A percentile compares a stretch with the other conserved stretches of the same genome.
phyloP scores from a whole-genome alignment of 768 basidiomycete genomes.

The Mycena metata region DNA sequence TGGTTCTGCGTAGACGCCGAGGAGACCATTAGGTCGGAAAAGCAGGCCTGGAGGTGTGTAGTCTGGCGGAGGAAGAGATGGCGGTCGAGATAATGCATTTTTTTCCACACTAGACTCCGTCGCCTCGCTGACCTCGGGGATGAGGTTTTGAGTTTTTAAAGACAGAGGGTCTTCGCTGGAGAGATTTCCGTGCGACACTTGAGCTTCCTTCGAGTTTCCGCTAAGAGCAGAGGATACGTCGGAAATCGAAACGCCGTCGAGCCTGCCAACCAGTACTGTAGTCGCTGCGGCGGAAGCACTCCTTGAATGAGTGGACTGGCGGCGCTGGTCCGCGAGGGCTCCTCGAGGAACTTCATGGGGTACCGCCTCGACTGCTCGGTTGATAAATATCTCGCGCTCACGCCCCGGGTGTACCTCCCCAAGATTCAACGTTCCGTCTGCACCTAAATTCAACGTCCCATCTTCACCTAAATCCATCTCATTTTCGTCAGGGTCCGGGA shows the following conservation, averaged over 20 bases:
- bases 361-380: no score
- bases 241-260: no score
- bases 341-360: background rate
- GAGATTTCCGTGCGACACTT: background rate
- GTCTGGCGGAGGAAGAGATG: background rate
- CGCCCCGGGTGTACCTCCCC: background rate
- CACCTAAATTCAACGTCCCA: background rate
- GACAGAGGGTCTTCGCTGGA: background rate
- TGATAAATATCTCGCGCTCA: background rate
- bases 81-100: background rate
- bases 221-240: no score
- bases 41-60: background rate
- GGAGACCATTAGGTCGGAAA: slow-evolving; percentile 12
- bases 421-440: background rate
- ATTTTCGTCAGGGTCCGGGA: background rate
- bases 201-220: no score
- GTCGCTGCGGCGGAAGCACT: background rate
- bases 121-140: background rate
- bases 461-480: slow-evolving; percentile 6
- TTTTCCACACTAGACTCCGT: background rate
- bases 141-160: background rate
- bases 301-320: background rate
- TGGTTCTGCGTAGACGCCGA: background rate
- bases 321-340: background rate
- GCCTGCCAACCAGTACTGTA: no score